Evolutionary conservation across 2,329 filamentous ascomycete species (phyloP).

Genomic region (Aspergillus pseudonomiae): DNA sequence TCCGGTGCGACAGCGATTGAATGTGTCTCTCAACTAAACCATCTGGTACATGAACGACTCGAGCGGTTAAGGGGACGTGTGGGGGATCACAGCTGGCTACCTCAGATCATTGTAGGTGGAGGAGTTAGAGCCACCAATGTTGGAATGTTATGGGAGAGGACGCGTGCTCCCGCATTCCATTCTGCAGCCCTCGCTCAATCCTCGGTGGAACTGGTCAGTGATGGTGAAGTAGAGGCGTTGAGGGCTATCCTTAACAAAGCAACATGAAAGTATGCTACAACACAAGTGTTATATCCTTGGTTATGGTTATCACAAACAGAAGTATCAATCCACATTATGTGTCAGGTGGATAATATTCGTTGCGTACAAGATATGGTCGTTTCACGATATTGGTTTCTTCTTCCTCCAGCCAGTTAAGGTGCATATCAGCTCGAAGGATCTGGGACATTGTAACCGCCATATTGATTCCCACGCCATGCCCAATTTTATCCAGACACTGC

Average conservation of each 20-base stretch:
- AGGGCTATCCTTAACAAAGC: not conserved
- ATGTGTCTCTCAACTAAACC: conserved; percentile 37
- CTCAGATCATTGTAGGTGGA: conserved; percentile 55
- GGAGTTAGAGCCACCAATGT: conserved; percentile 53
- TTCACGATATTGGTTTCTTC: not conserved
- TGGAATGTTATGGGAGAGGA: conserved; percentile 30
- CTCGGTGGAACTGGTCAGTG: not conserved
- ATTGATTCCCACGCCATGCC: not conserved
- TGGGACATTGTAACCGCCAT: not conserved
- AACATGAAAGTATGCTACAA: not conserved
- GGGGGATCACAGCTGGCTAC: not conserved
- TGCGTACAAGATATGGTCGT: not conserved
- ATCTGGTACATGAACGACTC: conserved; percentile 19
- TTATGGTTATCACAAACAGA: not conserved
- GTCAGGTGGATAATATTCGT: not conserved
- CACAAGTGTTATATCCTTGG: too few relatives aligned
- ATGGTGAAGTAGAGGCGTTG: conserved; percentile 8
- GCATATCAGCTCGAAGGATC: not conserved
- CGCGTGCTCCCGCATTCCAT: conserved; percentile 44
- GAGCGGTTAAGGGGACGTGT: not conserved
- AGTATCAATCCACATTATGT: not conserved
- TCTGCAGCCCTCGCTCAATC: conserved; percentile 42
- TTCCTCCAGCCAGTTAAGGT: not conserved
- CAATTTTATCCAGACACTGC: conserved; percentile 12
- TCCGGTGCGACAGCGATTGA: conserved; percentile 38